Evolutionary conservation across 176 grass and related monocot genomes (phyloP), one percentile per base, ranked within the genome.

Genomic region (Themeda triandra): DNA sequence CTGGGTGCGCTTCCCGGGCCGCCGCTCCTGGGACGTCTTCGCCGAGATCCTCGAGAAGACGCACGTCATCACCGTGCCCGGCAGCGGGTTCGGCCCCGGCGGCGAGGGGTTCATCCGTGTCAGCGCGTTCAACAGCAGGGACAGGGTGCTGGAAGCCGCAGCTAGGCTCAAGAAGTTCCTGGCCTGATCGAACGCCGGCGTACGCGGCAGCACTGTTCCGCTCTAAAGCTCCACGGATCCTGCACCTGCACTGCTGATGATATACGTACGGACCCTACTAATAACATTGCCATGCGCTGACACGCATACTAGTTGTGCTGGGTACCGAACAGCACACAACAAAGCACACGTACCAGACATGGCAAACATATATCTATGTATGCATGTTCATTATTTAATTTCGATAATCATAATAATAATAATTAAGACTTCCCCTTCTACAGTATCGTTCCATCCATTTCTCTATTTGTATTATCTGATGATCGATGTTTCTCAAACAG

Each of bases 81-180:
- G 96, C 3, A 82, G 87, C 48, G 96, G 96, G 0, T 99, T 98
- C 42, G 96, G 96, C 17, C 96, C 96, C 56, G 86, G 96, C 36
- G 96, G 96, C 25, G 93, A 99, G 88, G 96, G 93, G 0, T 99
- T 99, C 77, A 74, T 99, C 49, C 92, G 96, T 69, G 86, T 99
- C 63, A 93, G 93, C 85, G 89, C 87, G 3, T 99, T 99, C 85
- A 94, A 92, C 81, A 79, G 84, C 86, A 86, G 14, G 89, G 93
- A 99, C 35, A 78, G 63, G 82, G 78, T 95, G 53, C 24, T 88
- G 30, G 91, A 99, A 49, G 96, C 96, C 4, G 95, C 79, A n/a
- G 48, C 41, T 17, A 92, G 96, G 70, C 78, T 99, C 48, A 90
- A 35, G 27, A 92, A 56, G 51, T 92, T 92, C 76, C 88, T 98